phyloP scores from a whole-genome alignment of 345 rosid genomes.

The Physaria fendleri region DNA sequence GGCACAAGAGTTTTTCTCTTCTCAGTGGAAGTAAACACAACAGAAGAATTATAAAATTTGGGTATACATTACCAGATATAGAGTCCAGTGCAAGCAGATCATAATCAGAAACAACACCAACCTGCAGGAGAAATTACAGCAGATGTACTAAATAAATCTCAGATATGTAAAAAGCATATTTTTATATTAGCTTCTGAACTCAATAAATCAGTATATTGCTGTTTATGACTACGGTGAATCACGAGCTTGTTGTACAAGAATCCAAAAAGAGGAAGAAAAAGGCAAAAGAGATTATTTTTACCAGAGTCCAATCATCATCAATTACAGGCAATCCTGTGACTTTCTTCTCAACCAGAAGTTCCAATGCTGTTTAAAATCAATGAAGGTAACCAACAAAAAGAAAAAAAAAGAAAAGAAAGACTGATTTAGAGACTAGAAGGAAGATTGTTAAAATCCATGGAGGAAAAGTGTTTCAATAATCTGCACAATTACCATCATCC shows the following conservation, averaged over 20 bases:
- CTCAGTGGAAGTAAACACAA: too few relatives aligned
- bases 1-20: too few relatives aligned
- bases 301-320: conserved; percentile 86
- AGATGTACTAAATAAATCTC: background rate
- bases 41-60: too few relatives aligned
- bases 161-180: background rate
- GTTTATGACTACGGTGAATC: too few relatives aligned
- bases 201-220: background rate
- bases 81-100: too few relatives aligned
- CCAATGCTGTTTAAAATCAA: conserved; percentile 49
- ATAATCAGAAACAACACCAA: too few relatives aligned
- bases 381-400: background rate
- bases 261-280: background rate
- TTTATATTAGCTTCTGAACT: background rate
- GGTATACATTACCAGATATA: too few relatives aligned
- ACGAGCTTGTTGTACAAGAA: background rate
- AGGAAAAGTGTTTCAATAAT: background rate
- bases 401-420: too few relatives aligned
- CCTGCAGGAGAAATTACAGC: too few relatives aligned
- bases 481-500: conserved; percentile 57
- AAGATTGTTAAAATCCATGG: too few relatives aligned
- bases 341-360: conserved; percentile 74
- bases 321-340: conserved; percentile 88
- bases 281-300: conserved; percentile 23
- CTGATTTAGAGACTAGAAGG: background rate